Conservation (phyloP, 179 eudicot species). For the Kewa caespitosa region DNA sequence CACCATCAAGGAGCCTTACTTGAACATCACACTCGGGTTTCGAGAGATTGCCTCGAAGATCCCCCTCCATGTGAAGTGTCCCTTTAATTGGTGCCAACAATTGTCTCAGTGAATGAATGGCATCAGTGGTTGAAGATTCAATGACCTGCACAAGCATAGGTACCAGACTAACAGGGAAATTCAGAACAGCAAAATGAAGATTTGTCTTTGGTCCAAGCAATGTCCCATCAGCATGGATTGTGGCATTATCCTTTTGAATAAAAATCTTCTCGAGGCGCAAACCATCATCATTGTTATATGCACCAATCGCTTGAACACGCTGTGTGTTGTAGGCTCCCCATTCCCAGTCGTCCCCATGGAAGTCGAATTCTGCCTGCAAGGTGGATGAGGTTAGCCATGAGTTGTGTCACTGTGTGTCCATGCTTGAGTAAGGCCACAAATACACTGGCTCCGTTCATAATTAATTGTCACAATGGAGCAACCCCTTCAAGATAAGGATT, state of each 20-base stretch:
- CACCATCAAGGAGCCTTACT: slow-evolving; percentile 96
- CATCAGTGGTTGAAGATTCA: slow-evolving; percentile 86
- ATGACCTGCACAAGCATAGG: slow-evolving; percentile 92
- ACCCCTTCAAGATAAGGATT: too few species aligned
- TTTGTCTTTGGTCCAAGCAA: slow-evolving; percentile 91
- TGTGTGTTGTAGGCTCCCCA: slow-evolving; percentile 97
- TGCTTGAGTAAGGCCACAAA: neutral
- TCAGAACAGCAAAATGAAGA: slow-evolving; percentile 97
- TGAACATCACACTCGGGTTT: slow-evolving; percentile 99
- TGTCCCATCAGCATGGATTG: slow-evolving; percentile 96
- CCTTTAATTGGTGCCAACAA: slow-evolving; percentile 86
- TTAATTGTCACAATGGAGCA: too few species aligned
- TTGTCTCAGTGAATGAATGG: slow-evolving; percentile 81
- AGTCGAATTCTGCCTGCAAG: slow-evolving; percentile 92
- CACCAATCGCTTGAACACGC: slow-evolving; percentile 92
- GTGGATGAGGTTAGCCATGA: neutral
- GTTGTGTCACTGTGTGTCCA: too few species aligned
- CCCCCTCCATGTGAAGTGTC: slow-evolving; percentile 98
- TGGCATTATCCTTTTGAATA: slow-evolving; percentile 96
- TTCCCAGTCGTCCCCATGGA: slow-evolving; percentile 99
- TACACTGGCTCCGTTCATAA: too few species aligned
- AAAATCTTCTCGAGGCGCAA: slow-evolving; percentile 94
- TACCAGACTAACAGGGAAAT: slow-evolving; percentile 90
- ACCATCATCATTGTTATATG: slow-evolving; percentile 95
- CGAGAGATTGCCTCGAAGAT: slow-evolving; percentile 85